Evolutionary conservation across 768 basidiomycete genomes (phyloP).

Genomic region (Mycena belliarum): DNA sequence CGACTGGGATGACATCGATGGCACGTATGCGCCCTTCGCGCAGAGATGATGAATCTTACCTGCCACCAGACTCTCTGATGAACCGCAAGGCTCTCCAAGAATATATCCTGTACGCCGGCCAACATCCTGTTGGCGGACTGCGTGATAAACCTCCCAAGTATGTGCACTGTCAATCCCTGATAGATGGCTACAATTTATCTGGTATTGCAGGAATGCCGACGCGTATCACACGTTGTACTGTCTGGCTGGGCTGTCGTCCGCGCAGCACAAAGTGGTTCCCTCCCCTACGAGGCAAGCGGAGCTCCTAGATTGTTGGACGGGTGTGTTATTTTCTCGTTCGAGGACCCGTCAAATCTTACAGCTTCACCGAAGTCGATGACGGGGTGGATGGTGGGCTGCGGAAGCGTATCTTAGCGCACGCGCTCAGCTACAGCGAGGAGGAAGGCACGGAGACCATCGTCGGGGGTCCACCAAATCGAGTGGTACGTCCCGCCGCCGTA

Average conservation of each 20-base stretch:
- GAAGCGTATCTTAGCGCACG: conserved; percentile 48
- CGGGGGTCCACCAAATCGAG: conserved; percentile 61
- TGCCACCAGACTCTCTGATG: conserved; percentile 44
- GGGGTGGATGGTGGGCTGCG: conserved; percentile 26
- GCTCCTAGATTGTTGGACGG: conserved; percentile 42
- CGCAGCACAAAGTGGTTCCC: conserved; percentile 76
- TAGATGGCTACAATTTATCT: not conserved
- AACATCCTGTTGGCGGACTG: conserved; percentile 83
- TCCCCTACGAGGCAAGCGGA: conserved; percentile 38
- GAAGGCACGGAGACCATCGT: conserved; percentile 56
- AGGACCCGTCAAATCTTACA: not conserved
- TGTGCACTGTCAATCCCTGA: conserved; percentile 22
- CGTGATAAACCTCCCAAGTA: conserved; percentile 96
- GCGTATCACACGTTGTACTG: conserved; percentile 95
- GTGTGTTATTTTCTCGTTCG: not conserved
- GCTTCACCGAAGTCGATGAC: conserved; percentile 24
- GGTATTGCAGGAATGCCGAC: conserved; percentile 66
- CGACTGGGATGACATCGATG: conserved; percentile 75
- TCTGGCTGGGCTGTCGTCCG: conserved; percentile 83
- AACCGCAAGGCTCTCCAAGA: conserved; percentile 78
- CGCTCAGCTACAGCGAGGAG: conserved; percentile 69
- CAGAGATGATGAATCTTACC: not conserved
- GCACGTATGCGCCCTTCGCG: conserved; percentile 36
- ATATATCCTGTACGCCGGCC: conserved; percentile 84
- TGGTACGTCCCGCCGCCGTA: conserved; percentile 45